Conservation (phyloP, 23 red algal species). For the Pyropia haitanensis region DNA sequence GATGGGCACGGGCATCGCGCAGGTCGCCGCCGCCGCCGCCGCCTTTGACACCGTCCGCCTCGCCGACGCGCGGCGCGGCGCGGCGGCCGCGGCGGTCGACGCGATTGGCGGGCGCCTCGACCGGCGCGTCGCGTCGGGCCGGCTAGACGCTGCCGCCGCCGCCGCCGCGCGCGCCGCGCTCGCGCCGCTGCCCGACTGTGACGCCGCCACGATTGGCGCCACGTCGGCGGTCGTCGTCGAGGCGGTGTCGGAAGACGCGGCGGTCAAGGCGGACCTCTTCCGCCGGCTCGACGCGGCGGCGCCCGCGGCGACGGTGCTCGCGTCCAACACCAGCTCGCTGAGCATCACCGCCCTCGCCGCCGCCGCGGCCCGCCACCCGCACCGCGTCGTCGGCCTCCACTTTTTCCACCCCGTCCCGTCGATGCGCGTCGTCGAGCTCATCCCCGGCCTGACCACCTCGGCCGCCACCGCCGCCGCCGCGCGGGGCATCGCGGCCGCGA, state of each 20-base stretch:
- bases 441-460: constrained; percentile 12
- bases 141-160: no score
- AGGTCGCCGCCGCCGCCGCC: constrained; percentile 8
- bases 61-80: no score
- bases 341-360: constrained; percentile 33
- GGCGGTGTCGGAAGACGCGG: no score
- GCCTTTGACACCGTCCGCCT: not conserved
- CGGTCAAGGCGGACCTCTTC: no score
- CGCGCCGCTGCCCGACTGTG: no score
- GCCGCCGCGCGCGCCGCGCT: no score
- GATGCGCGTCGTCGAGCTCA: constrained; percentile 42
- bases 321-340: constrained; percentile 47
- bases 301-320: constrained; percentile 3
- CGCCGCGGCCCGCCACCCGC: not conserved
- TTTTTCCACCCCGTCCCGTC: constrained; percentile 57
- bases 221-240: no score
- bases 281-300: no score
- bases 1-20: constrained; percentile 51
- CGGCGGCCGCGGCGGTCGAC: no score
- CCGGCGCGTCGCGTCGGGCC: no score
- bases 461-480: constrained; percentile 5
- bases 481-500: constrained; percentile 8
- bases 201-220: no score
- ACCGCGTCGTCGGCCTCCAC: constrained; percentile 38
- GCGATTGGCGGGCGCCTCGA: no score